Evolutionary conservation across 345 rosid species (phyloP), one percentile per base, ranked within the genome.

Genomic region (Kernera saxatilis): DNA sequence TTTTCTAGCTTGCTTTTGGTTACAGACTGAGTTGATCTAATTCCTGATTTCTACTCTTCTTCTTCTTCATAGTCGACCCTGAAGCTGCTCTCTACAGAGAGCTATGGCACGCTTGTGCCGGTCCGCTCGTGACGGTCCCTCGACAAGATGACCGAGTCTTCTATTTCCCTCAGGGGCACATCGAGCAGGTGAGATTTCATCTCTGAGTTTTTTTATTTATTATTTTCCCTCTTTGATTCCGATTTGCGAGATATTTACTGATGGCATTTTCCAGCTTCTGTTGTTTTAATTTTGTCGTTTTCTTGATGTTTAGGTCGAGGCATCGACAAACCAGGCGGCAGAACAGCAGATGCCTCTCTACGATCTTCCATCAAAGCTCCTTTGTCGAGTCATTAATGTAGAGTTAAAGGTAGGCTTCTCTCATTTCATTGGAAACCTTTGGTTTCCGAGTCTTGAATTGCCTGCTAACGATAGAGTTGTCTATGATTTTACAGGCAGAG

Each of bases 41-140:
- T 25, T 40, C 12, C 51, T 19, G 3, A 9, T 6, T 48, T 29
- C 41, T 17, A 23, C 44, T 54, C 26, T 43, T 43, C 27, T 63
- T 43, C n/a, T 35, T 61, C 30, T 22, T 8, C 6, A 1, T 52
- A 71, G 70, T 77, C 57, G 96, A 85, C 79, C 82, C 91, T 9
- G 91, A 84, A 36, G 69, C 72, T 60, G 97, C 87, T 48, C 84
- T 89, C 8, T 91, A 82, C 82, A 78, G 65, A 71, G 98, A 88
- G 80, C 87, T 92, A 1, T 92, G 98, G 98, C 90, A 92, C 69
- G 96, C 98, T 7, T 92, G 98, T 74, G 98, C 98, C 6, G 98
- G 98, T 74, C 94, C 93, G 40, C 71, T 89, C 13, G 96, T 92
- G 21, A 81, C 86, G 9, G 90, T 92, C 8, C 96, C 98, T 41